Evolutionary conservation across 345 rosid genomes (phyloP).

Genomic region (Atalantia buxifolia): DNA sequence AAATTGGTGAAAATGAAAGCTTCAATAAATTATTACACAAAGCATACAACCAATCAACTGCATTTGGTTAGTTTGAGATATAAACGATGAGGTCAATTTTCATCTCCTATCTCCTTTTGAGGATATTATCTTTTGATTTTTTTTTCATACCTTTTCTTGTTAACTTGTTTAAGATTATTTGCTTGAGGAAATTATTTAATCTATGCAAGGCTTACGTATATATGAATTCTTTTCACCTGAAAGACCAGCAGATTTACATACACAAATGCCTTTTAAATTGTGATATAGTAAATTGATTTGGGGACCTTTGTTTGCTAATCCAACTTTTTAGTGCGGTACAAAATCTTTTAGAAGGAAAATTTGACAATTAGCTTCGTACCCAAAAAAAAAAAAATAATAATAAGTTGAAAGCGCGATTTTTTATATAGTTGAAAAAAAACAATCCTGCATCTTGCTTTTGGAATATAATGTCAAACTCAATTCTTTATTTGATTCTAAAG

Average conservation of each 20-base stretch:
- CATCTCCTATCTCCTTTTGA: neutral
- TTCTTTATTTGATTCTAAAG: neutral
- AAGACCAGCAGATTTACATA: too few relatives aligned
- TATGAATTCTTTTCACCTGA: too few relatives aligned
- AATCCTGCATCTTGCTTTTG: neutral
- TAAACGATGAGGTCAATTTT: neutral
- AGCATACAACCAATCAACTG: neutral
- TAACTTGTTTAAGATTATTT: neutral
- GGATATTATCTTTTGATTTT: neutral
- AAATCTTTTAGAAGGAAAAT: neutral
- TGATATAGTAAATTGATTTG: neutral
- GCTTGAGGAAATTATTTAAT: too few relatives aligned
- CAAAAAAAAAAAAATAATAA: too few relatives aligned
- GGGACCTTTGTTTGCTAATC: neutral
- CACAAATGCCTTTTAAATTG: too few relatives aligned
- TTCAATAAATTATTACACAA: neutral
- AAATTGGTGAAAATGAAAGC: neutral
- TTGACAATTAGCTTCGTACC: neutral
- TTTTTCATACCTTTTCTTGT: neutral
- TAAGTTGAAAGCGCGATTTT: too few relatives aligned
- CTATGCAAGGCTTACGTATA: too few relatives aligned
- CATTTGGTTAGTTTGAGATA: neutral
- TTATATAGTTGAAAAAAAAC: too few relatives aligned
- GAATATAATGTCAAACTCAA: neutral
- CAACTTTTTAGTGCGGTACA: neutral